Evolutionary conservation across 805 yeast genomes (phyloP).

Genomic region (Ogataea paraovalis): DNA sequence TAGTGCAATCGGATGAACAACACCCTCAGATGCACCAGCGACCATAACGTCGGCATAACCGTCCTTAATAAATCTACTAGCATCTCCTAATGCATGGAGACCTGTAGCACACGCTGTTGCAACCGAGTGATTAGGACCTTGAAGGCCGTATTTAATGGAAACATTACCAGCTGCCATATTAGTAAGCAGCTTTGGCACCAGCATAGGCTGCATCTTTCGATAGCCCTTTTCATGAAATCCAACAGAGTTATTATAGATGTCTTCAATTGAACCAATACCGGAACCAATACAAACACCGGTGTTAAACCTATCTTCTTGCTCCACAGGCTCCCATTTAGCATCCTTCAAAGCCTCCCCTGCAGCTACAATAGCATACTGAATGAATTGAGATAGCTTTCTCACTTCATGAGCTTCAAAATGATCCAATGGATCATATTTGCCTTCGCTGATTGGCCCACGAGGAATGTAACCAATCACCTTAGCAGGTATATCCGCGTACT

Average conservation of each 20-base stretch:
- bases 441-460: conserved; percentile 30
- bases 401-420: conserved; percentile 46
- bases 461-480: conserved; percentile 78
- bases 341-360: conserved; percentile 73
- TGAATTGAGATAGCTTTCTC: conserved; percentile 63
- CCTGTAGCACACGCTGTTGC: conserved; percentile 99
- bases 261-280: conserved; percentile 86
- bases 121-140: conserved; percentile 85
- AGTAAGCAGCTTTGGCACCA: conserved; percentile 76
- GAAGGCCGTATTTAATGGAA: conserved; percentile 68
- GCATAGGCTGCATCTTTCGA: conserved; percentile 75
- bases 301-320: conserved; percentile 31
- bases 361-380: conserved; percentile 77
- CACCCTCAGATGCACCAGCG: conserved; percentile 92
- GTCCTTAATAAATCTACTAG: conserved; percentile 69
- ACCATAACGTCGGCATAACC: conserved; percentile 84
- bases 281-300: conserved; percentile 88
- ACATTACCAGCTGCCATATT: conserved; percentile 96
- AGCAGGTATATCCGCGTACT: conserved; percentile 57
- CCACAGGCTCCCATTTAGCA: conserved; percentile 48
- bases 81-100: conserved; percentile 89
- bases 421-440: conserved; percentile 49
- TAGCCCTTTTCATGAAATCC: conserved; percentile 48
- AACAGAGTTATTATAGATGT: conserved; percentile 59
- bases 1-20: conserved; percentile 79